Conservation (phyloP, 208 protist species). For the Vickermania spadyakhi region DNA sequence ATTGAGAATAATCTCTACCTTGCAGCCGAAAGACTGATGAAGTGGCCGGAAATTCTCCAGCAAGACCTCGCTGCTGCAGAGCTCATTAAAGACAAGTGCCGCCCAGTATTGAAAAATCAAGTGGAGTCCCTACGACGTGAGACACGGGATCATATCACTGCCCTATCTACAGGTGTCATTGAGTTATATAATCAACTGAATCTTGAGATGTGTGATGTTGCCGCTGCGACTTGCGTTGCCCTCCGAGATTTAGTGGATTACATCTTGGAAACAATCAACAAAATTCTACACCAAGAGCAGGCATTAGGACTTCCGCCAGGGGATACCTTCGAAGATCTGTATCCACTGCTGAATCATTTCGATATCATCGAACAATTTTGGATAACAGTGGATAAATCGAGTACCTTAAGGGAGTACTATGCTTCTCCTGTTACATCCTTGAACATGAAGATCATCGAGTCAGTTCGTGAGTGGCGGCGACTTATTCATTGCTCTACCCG, state of each 20-base stretch:
- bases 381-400: slow-evolving; percentile 43
- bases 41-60: slow-evolving; percentile 30
- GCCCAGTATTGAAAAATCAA: slow-evolving; percentile 40
- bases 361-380: slow-evolving; percentile 85
- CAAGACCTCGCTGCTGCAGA: slow-evolving; percentile 19
- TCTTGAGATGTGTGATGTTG: slow-evolving; percentile 79
- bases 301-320: slow-evolving; percentile 24
- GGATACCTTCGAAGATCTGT: slow-evolving; percentile 59
- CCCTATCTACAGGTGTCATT: slow-evolving; percentile 58
- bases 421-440: slow-evolving; percentile 39
- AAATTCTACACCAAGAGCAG: slow-evolving; percentile 45
- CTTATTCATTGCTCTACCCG: slow-evolving; percentile 65
- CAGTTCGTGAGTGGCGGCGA: slow-evolving; percentile 63
- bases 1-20: slow-evolving; percentile 43
- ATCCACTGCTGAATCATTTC: slow-evolving; percentile 48
- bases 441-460: slow-evolving; percentile 55
- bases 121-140: slow-evolving; percentile 32
- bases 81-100: slow-evolving; percentile 23
- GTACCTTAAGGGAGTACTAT: slow-evolving; percentile 64
- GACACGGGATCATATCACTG: slow-evolving; percentile 39
- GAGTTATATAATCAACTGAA: slow-evolving; percentile 71
- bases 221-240: slow-evolving; percentile 73
- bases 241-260: slow-evolving; percentile 55
- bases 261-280: slow-evolving; percentile 32
- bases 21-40: slow-evolving; percentile 51